These are phyloP conservation scores for Cladophialophora exuberans DNA, from an alignment of 2,329 filamentous ascomycete species.

Conservation along the genomic window DNA sequence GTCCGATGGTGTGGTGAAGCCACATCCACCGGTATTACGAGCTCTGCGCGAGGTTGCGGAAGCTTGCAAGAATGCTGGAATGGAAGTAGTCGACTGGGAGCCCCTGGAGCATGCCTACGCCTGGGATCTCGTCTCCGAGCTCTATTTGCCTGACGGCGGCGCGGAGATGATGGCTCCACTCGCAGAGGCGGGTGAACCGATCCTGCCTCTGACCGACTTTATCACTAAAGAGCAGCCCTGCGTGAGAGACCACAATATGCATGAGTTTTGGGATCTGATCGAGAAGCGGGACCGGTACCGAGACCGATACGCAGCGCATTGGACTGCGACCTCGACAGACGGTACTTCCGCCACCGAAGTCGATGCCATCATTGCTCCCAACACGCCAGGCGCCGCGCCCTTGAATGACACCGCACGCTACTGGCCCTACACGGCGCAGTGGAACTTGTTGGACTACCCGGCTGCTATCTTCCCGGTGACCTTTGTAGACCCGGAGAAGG, in stretches of 20 bases:
- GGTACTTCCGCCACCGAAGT: too few relatives aligned
- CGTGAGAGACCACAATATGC: slow-evolving; percentile 39
- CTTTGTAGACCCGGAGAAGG: slow-evolving; percentile 43
- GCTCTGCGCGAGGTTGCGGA: slow-evolving; percentile 51
- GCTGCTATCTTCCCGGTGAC: slow-evolving; percentile 60
- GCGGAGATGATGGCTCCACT: slow-evolving; percentile 57
- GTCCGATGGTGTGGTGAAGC: too few relatives aligned
- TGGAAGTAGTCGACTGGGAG: slow-evolving; percentile 42
- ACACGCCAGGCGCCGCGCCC: slow-evolving; percentile 57
- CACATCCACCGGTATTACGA: slow-evolving; percentile 65
- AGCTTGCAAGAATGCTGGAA: slow-evolving; percentile 42
- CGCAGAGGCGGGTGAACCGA: slow-evolving; percentile 59
- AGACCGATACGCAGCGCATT: slow-evolving; percentile 46
- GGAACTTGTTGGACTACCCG: slow-evolving; percentile 72
- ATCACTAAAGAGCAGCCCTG: slow-evolving; percentile 53
- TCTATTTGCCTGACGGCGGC: slow-evolving; percentile 66
- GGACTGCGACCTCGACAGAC: too few relatives aligned
- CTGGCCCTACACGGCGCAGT: slow-evolving; percentile 69
- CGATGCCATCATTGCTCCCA: slow-evolving; percentile 53
- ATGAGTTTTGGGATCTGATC: slow-evolving; percentile 43
- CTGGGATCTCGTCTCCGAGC: slow-evolving; percentile 48
- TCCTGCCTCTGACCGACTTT: slow-evolving; percentile 60
- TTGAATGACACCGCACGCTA: slow-evolving; percentile 57
- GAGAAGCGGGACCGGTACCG: slow-evolving; percentile 54
- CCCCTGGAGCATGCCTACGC: slow-evolving; percentile 44